Evolutionary conservation across 2,329 filamentous ascomycete genomes (phyloP).

Genomic region (Microdochium paspali): DNA sequence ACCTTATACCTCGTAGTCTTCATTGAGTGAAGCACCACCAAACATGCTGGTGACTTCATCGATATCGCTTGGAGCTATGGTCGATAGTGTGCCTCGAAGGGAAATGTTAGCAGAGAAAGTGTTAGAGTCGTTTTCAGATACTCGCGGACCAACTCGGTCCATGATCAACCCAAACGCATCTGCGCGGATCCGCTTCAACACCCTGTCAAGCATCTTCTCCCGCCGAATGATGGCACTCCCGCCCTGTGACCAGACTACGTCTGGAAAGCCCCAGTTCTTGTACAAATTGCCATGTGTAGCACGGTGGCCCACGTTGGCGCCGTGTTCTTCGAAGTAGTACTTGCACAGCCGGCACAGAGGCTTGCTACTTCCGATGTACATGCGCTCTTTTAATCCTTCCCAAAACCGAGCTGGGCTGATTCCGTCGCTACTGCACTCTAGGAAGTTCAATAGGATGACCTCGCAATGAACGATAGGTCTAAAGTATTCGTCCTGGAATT

Average conservation of each 20-base stretch:
- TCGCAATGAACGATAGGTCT: slow-evolving; percentile 11
- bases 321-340: slow-evolving; percentile 9
- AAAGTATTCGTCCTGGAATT: slow-evolving; percentile 1
- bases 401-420: slow-evolving; percentile 8
- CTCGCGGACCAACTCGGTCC: not conserved
- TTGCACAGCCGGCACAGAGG: slow-evolving; percentile 11
- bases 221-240: not conserved
- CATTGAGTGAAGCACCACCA: not conserved
- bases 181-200: slow-evolving; percentile 2
- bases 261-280: slow-evolving; percentile 8
- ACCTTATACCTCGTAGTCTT: not conserved
- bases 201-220: slow-evolving; percentile 2
- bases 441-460: slow-evolving; percentile 8
- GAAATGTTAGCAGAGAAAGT: slow-evolving; percentile 8
- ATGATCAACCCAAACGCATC: slow-evolving; percentile 2
- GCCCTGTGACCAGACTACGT: slow-evolving; percentile 1
- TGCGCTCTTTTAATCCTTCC: slow-evolving; percentile 3
- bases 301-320: slow-evolving; percentile 4
- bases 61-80: slow-evolving; percentile 20
- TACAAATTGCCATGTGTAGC: slow-evolving; percentile 11
- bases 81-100: slow-evolving; percentile 14
- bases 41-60: slow-evolving; percentile 5
- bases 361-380: slow-evolving; percentile 14
- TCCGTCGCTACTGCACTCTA: slow-evolving; percentile 2
- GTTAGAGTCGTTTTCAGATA: slow-evolving; percentile 1